Evolutionary conservation across 306 rosid genomes (phyloP).

Genomic region (Vigna trinervia): DNA sequence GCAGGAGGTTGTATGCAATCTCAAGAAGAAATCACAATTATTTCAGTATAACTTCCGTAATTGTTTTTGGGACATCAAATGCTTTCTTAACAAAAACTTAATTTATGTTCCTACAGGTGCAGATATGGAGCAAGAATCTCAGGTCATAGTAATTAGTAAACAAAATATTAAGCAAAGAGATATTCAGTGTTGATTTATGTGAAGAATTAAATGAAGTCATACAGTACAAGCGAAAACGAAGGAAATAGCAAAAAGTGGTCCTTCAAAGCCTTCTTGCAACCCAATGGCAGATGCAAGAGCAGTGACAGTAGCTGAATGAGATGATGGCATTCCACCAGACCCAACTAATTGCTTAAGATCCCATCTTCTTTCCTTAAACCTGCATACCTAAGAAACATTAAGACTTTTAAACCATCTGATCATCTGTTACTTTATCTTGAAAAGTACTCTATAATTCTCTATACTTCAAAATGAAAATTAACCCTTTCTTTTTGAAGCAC

Average conservation of each 20-base stretch:
- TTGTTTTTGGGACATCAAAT: background rate
- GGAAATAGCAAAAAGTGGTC: constrained; percentile 66
- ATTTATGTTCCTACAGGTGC: background rate
- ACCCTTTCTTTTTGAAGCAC: background rate
- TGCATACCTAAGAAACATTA: constrained; percentile 60
- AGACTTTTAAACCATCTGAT: constrained; percentile 44
- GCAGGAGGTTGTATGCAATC: no score
- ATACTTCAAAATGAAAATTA: background rate
- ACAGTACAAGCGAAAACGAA: constrained; percentile 74
- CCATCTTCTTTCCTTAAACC: constrained; percentile 87
- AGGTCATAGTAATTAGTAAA: background rate
- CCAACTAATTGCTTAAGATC: constrained; percentile 70
- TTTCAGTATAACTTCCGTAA: no score
- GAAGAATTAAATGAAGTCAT: constrained; percentile 43
- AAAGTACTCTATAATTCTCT: background rate
- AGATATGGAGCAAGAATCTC: constrained; percentile 6
- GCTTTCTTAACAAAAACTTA: background rate
- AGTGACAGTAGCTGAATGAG: constrained; percentile 90
- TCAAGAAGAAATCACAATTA: no score
- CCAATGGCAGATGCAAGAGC: constrained; percentile 84
- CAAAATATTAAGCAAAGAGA: background rate
- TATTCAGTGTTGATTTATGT: background rate
- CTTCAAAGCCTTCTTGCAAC: constrained; percentile 78
- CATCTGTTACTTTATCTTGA: background rate
- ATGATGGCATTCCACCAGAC: constrained; percentile 97